phyloP scores from a whole-genome alignment of 2,329 filamentous ascomycete genomes.

The Aspergillus niger region DNA sequence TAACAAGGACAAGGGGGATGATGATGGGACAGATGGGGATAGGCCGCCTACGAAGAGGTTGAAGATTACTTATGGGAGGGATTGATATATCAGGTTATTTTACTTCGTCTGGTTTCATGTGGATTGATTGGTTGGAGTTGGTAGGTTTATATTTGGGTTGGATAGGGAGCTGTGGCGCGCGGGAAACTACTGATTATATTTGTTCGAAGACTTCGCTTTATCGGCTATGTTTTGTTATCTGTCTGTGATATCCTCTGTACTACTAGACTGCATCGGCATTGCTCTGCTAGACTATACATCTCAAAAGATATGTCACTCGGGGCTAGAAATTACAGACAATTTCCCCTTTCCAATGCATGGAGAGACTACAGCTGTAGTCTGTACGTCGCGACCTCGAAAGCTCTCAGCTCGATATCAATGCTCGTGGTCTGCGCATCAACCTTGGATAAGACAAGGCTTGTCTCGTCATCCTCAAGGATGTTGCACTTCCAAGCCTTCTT shows the following conservation, averaged over 20 bases:
- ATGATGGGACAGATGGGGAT: slow-evolving; percentile 36
- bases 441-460: slow-evolving; percentile 59
- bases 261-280: slow-evolving; percentile 2
- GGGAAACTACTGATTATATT: not conserved
- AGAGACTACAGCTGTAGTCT: slow-evolving; percentile 58
- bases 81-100: slow-evolving; percentile 27
- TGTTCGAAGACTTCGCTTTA: not conserved
- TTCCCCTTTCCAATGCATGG: not conserved
- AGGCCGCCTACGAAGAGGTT: slow-evolving; percentile 46
- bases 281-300: not conserved
- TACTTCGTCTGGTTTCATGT: no score
- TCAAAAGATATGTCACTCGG: slow-evolving; percentile 4
- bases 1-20: slow-evolving; percentile 33
- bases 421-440: slow-evolving; percentile 37
- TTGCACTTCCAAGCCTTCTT: slow-evolving; percentile 82
- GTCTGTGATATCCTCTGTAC: slow-evolving; percentile 12
- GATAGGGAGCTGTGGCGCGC: slow-evolving; percentile 1
- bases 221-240: not conserved
- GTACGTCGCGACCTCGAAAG: slow-evolving; percentile 85
- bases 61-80: slow-evolving; percentile 50
- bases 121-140: not conserved
- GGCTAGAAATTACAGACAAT: not conserved
- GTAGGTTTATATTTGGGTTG: slow-evolving; percentile 9
- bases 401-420: slow-evolving; percentile 67
- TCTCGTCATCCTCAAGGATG: slow-evolving; percentile 81